Percentiles rank a stretch among this genome's conserved stretches.
Conservation (phyloP, 139 green algal genomes). For the Picochlorum sp. region DNA sequence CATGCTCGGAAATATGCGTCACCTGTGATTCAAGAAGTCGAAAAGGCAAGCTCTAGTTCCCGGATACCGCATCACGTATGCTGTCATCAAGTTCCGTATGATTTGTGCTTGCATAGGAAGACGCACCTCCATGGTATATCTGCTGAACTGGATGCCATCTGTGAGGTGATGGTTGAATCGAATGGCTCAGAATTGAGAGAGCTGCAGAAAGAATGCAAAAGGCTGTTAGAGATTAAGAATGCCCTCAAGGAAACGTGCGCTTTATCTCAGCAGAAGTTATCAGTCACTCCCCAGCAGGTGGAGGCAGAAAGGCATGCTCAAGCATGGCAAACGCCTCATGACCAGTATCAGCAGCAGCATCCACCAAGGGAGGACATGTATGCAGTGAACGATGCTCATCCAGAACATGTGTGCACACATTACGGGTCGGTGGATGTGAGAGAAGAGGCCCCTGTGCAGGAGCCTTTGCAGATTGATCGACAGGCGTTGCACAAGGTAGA, state of each 20-base stretch:
- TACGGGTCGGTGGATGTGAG: background rate
- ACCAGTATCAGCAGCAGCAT: too few relatives aligned
- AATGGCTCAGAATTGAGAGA: background rate
- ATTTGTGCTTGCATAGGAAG: conserved; percentile 1
- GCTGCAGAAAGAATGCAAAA: background rate
- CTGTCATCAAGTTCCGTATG: conserved; percentile 2
- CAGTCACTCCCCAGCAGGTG: too few relatives aligned
- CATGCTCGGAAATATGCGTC: too few relatives aligned
- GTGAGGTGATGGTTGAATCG: background rate
- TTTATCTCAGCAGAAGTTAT: background rate
- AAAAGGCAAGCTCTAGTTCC: background rate
- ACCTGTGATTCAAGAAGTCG: too few relatives aligned
- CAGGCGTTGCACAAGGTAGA: background rate
- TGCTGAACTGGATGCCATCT: conserved; percentile 1
- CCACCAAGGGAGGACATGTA: too few relatives aligned
- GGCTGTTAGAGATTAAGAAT: conserved; percentile 3
- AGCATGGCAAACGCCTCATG: too few relatives aligned
- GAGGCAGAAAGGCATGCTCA: too few relatives aligned
- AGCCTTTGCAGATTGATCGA: background rate
- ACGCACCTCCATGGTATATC: background rate
- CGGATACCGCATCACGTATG: background rate
- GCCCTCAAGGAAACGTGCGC: background rate
- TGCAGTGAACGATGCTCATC: too few relatives aligned
- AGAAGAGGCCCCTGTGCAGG: background rate
- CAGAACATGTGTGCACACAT: too few relatives aligned